Percentiles rank a stretch among this genome's conserved stretches.
Conservation (phyloP, 1,139 yeast genomes). For the Candida gigantensis region DNA sequence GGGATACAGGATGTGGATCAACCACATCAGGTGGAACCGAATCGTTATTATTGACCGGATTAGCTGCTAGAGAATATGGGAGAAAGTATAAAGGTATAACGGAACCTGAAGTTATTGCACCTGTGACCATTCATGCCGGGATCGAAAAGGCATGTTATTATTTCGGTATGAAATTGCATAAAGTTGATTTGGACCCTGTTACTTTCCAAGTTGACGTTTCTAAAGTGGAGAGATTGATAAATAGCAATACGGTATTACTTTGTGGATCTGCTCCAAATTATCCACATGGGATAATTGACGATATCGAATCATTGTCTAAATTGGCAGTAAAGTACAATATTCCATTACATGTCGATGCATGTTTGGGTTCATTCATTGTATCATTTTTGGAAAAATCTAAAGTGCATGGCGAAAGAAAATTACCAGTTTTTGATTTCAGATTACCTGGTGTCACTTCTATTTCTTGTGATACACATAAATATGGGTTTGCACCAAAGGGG, state of each 20-base stretch:
- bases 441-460: slow-evolving; percentile 95
- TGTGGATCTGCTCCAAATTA: slow-evolving; percentile 96
- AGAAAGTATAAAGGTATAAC: slow-evolving; percentile 58
- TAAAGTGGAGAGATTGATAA: slow-evolving; percentile 66
- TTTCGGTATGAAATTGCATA: slow-evolving; percentile 82
- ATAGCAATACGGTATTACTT: slow-evolving; percentile 74
- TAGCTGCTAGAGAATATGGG: slow-evolving; percentile 78
- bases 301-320: slow-evolving; percentile 69
- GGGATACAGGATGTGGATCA: slow-evolving; percentile 81
- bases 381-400: slow-evolving; percentile 74
- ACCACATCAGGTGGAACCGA: slow-evolving; percentile 98
- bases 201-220: slow-evolving; percentile 68
- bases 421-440: slow-evolving; percentile 81
- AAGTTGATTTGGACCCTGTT: slow-evolving; percentile 71
- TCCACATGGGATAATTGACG: slow-evolving; percentile 95
- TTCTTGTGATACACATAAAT: slow-evolving; percentile 96
- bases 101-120: slow-evolving; percentile 86
- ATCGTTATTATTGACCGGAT: slow-evolving; percentile 78
- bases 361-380: slow-evolving; percentile 89
- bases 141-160: slow-evolving; percentile 92
- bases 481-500: slow-evolving; percentile 98
- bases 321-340: slow-evolving; percentile 64
- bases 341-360: slow-evolving; percentile 93
- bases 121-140: slow-evolving; percentile 91
- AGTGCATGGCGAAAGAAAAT: slow-evolving; percentile 39